Evolutionary conservation across 2,329 filamentous ascomycete species (phyloP).

Genomic region (Penicillium rolfsii): DNA sequence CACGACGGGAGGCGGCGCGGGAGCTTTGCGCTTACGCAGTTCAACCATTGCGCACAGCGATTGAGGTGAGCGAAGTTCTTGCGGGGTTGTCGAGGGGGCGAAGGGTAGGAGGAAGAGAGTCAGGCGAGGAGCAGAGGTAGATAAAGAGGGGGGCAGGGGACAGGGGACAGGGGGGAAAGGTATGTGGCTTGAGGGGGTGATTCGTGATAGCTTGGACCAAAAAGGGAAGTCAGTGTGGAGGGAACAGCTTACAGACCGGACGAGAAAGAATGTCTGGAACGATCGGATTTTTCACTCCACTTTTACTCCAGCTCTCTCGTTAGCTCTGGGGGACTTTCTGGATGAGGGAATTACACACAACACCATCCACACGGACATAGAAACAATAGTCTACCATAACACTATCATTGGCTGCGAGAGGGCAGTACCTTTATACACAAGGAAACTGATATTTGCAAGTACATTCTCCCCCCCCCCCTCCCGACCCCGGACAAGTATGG

Average conservation of each 20-base stretch:
- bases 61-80: neutral
- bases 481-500: neutral
- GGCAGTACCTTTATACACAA: too few species aligned
- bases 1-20: slow-evolving; percentile 47
- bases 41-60: slow-evolving; percentile 51
- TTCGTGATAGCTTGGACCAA: slow-evolving; percentile 10
- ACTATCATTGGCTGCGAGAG: too few species aligned
- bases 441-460: neutral
- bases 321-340: neutral
- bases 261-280: neutral
- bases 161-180: neutral
- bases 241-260: neutral
- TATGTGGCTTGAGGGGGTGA: slow-evolving; percentile 7
- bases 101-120: neutral
- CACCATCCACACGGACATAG: neutral
- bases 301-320: neutral
- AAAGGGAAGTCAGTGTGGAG: slow-evolving; percentile 7
- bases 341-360: neutral
- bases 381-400: too few species aligned
- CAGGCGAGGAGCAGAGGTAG: neutral
- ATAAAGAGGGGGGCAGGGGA: neutral
- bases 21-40: slow-evolving; percentile 65
- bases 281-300: slow-evolving; percentile 1
- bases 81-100: neutral
- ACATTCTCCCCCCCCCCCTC: neutral